Conservation (phyloP, 768 basidiomycete species). For the Lactarius hatsudake region DNA sequence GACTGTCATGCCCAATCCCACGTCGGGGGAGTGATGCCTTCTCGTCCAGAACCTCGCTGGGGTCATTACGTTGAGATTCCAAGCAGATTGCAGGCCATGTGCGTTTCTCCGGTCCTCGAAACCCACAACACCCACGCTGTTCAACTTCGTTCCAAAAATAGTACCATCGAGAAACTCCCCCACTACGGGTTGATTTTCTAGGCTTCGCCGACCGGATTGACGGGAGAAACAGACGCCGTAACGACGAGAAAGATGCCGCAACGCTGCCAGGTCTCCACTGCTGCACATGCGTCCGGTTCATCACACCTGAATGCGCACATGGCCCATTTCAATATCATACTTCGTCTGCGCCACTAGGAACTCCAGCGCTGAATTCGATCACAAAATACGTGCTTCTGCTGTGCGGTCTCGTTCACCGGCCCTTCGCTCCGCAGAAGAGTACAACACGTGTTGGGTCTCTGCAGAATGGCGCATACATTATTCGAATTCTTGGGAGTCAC, state of each 20-base stretch:
- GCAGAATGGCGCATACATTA: neutral
- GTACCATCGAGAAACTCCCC: neutral
- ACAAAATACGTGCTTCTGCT: neutral
- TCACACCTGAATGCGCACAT: neutral
- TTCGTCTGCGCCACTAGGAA: neutral
- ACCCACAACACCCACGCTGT: neutral
- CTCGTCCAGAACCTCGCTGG: neutral
- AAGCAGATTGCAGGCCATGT: neutral
- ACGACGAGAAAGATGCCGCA: neutral
- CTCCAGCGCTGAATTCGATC: neutral
- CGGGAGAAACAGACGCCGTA: neutral
- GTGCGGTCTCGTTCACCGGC: neutral
- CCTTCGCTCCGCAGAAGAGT: neutral
- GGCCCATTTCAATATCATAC: neutral
- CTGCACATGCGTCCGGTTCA: neutral
- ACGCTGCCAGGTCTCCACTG: neutral
- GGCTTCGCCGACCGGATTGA: neutral
- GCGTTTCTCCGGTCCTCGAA: neutral
- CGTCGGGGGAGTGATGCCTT: too few species aligned
- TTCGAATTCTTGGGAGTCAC: neutral
- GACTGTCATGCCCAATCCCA: neutral
- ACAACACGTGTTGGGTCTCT: neutral
- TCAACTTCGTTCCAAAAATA: neutral
- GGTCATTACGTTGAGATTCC: neutral
- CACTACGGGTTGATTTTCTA: neutral